These are phyloP conservation scores for Chara braunii DNA, from an alignment of 139 green algal species.

Conservation along the genomic window DNA sequence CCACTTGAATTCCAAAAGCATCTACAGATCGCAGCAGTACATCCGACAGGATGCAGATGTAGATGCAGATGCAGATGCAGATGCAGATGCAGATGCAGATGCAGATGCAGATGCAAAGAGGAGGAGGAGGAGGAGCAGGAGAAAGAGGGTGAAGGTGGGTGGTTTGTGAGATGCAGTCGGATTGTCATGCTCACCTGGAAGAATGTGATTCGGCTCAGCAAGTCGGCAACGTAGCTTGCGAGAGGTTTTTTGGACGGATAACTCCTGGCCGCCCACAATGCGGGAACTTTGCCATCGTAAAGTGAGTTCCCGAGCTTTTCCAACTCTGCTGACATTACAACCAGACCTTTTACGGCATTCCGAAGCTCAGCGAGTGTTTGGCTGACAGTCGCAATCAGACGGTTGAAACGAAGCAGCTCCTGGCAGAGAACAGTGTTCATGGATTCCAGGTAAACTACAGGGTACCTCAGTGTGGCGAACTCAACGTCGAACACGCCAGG, in stretches of 20 bases:
- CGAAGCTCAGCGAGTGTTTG: constrained; percentile 46
- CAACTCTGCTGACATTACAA: constrained; percentile 68
- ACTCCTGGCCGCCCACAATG: constrained; percentile 55
- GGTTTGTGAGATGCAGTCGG: too few species aligned
- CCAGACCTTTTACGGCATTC: constrained; percentile 69
- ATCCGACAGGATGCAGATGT: too few species aligned
- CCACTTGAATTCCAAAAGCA: too few species aligned
- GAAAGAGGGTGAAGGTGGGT: too few species aligned
- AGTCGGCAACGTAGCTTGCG: constrained; percentile 63
- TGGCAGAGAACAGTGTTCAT: constrained; percentile 75
- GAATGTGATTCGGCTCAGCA: constrained; percentile 56
- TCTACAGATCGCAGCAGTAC: too few species aligned
- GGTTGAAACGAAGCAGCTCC: constrained; percentile 69
- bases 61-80: too few species aligned
- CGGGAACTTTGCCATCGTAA: constrained; percentile 49
- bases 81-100: too few species aligned
- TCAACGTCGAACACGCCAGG: constrained; percentile 51
- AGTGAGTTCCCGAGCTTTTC: constrained; percentile 49
- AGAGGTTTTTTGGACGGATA: constrained; percentile 72
- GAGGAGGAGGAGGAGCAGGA: too few species aligned
- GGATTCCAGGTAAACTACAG: constrained; percentile 67
- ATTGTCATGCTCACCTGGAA: too few species aligned
- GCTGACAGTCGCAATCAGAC: constrained; percentile 49
- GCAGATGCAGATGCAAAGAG: too few species aligned
- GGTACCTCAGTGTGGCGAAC: constrained; percentile 51